Percentiles rank a stretch among this genome's conserved stretches.
These are phyloP conservation scores for Fusarium chuoi DNA, from an alignment of 2,329 filamentous ascomycete species.

Conservation along the genomic window DNA sequence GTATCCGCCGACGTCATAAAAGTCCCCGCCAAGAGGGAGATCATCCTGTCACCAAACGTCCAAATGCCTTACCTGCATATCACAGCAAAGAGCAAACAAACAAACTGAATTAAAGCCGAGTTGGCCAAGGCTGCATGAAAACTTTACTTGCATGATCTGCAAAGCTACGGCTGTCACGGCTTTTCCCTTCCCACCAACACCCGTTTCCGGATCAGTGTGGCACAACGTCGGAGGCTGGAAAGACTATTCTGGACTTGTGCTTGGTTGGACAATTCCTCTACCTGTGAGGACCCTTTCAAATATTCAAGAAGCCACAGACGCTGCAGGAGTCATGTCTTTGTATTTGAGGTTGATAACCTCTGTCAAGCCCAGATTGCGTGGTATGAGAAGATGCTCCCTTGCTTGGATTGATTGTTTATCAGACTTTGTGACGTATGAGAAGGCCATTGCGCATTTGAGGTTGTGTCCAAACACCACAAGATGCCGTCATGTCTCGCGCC, in stretches of 20 bases:
- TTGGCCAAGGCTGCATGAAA: background rate
- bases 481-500: conserved; percentile 41
- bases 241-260: conserved; percentile 15
- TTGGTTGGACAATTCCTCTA: conserved; percentile 26
- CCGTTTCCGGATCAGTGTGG: conserved; percentile 16
- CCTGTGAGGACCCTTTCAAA: background rate
- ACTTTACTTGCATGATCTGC: conserved; percentile 11
- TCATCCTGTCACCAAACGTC: background rate
- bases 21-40: background rate
- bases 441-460: background rate
- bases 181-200: conserved; percentile 10
- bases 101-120: background rate
- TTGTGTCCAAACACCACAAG: background rate
- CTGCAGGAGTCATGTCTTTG: conserved; percentile 1
- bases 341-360: background rate
- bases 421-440: conserved; percentile 28
- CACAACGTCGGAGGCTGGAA: conserved; percentile 19
- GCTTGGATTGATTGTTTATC: conserved; percentile 15
- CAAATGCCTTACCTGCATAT: background rate
- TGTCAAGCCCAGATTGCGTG: background rate
- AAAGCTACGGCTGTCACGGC: conserved; percentile 24
- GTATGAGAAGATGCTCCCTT: conserved; percentile 19
- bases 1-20: conserved; percentile 33
- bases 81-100: background rate
- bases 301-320: conserved; percentile 1